A percentile compares a stretch with the other conserved stretches of the same genome.
phyloP scores from a whole-genome alignment of 2,329 filamentous ascomycete genomes.

The Graphiopsis chlorocephala region DNA sequence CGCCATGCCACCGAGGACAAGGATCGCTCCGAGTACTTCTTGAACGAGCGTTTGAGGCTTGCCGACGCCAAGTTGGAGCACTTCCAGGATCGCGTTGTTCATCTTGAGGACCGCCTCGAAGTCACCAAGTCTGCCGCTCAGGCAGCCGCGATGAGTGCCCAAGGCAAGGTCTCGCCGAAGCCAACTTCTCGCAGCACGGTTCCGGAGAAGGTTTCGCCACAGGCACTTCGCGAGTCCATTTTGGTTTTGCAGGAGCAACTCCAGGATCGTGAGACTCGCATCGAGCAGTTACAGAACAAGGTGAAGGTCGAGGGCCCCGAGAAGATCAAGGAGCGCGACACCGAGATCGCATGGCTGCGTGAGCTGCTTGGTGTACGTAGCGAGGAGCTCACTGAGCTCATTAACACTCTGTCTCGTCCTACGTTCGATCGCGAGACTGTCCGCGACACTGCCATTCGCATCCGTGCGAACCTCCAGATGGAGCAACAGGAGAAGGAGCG shows the following conservation, averaged over 20 bases:
- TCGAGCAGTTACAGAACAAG: slow-evolving; percentile 79
- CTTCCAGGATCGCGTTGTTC: slow-evolving; percentile 77
- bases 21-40: slow-evolving; percentile 73
- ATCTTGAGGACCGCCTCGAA: slow-evolving; percentile 87
- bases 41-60: slow-evolving; percentile 76
- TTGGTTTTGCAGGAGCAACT: slow-evolving; percentile 95
- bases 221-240: slow-evolving; percentile 92
- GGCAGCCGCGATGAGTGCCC: slow-evolving; percentile 69
- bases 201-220: slow-evolving; percentile 86
- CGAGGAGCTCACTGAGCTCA: slow-evolving; percentile 89
- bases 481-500: slow-evolving; percentile 93
- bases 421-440: slow-evolving; percentile 73
- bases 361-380: slow-evolving; percentile 88
- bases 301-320: slow-evolving; percentile 74
- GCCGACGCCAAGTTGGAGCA: slow-evolving; percentile 82
- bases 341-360: slow-evolving; percentile 91
- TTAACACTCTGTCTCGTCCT: slow-evolving; percentile 71
- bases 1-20: slow-evolving; percentile 68
- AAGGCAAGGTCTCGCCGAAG: slow-evolving; percentile 23
- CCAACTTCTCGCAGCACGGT: slow-evolving; percentile 40
- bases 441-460: slow-evolving; percentile 85
- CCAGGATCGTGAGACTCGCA: slow-evolving; percentile 85
- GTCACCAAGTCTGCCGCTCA: slow-evolving; percentile 84
- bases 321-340: slow-evolving; percentile 87
- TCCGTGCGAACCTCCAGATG: slow-evolving; percentile 95